Percentiles rank a stretch among this genome's conserved stretches.
phyloP scores from a whole-genome alignment of 2,329 filamentous ascomycete genomes.

The Colletotrichum eremochloae region DNA sequence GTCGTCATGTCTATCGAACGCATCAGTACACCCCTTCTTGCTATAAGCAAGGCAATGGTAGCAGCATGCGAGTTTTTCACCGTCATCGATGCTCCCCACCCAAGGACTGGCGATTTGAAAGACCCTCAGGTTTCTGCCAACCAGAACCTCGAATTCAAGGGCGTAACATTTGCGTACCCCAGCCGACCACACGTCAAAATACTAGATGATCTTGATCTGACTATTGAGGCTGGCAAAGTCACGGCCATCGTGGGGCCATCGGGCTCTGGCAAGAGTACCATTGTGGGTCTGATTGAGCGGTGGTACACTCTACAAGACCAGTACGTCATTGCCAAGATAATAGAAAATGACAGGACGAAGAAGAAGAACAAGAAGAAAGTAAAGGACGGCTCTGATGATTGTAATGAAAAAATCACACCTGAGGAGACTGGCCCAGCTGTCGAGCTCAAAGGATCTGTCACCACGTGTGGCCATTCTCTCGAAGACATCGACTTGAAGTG shows the following conservation, averaged over 20 bases:
- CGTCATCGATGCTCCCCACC: slow-evolving; percentile 64
- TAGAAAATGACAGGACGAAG: slow-evolving; percentile 62
- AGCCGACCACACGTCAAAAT: slow-evolving; percentile 74
- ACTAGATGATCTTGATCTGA: slow-evolving; percentile 69
- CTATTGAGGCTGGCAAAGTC: slow-evolving; percentile 73
- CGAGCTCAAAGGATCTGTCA: slow-evolving; percentile 65
- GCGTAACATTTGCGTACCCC: slow-evolving; percentile 81
- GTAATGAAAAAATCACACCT: slow-evolving; percentile 42
- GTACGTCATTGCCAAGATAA: slow-evolving; percentile 63
- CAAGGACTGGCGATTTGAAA: slow-evolving; percentile 52
- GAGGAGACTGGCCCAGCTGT: slow-evolving; percentile 59
- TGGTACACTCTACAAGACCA: slow-evolving; percentile 76
- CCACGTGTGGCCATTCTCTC: slow-evolving; percentile 66
- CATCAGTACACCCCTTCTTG: slow-evolving; percentile 70
- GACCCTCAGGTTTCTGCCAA: slow-evolving; percentile 55
- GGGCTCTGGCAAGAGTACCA: slow-evolving; percentile 80
- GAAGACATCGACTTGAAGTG: slow-evolving; percentile 72
- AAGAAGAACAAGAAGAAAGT: slow-evolving; percentile 51
- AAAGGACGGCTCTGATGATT: slow-evolving; percentile 49
- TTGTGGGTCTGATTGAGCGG: slow-evolving; percentile 77
- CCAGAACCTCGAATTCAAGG: slow-evolving; percentile 65
- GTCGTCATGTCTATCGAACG: slow-evolving; percentile 69
- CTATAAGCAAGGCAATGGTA: slow-evolving; percentile 68
- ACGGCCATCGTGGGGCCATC: slow-evolving; percentile 82
- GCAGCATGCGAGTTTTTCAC: slow-evolving; percentile 70